Conservation (phyloP, 2,329 filamentous ascomycete genomes). For the Cladosporium phlei region DNA sequence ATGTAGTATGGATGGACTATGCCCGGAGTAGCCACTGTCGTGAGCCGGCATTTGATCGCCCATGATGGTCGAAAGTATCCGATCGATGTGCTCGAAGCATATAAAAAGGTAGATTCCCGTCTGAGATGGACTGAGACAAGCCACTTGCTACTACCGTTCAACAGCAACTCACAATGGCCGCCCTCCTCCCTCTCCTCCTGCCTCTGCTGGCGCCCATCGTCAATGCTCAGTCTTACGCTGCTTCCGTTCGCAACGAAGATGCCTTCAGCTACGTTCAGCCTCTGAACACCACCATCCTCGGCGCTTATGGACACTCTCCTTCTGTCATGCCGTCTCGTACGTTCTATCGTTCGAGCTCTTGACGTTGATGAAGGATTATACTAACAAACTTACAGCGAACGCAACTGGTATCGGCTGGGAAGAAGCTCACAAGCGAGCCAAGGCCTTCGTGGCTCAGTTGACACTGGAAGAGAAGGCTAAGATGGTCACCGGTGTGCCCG, state of each 20-base stretch:
- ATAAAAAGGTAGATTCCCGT: constrained; percentile 1
- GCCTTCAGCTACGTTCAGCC: constrained; percentile 13
- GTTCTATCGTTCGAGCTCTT: neutral
- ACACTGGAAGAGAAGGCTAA: constrained; percentile 37
- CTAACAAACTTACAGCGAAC: constrained; percentile 11
- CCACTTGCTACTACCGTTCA: constrained; percentile 3
- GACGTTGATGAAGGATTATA: neutral
- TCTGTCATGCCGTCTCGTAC: constrained; percentile 7
- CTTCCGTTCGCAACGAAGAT: neutral
- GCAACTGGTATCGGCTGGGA: constrained; percentile 16
- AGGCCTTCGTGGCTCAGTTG: constrained; percentile 36
- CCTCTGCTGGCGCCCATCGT: constrained; percentile 7
- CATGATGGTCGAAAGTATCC: neutral
- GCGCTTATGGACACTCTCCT: constrained; percentile 10
- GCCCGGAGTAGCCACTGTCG: constrained; percentile 1
- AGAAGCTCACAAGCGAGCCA: constrained; percentile 23
- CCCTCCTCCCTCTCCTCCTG: constrained; percentile 13
- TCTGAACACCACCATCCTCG: constrained; percentile 10
- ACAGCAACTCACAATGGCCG: constrained; percentile 14
- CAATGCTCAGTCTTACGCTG: constrained; percentile 11
- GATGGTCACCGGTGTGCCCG: constrained; percentile 33
- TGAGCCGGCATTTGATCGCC: constrained; percentile 10
- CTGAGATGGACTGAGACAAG: neutral
- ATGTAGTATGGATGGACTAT: constrained; percentile 3
- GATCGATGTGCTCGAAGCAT: neutral